These are phyloP conservation scores for Centrapalus pauciflorus DNA, from an alignment of 129 eudicot species.

Conservation along the genomic window DNA sequence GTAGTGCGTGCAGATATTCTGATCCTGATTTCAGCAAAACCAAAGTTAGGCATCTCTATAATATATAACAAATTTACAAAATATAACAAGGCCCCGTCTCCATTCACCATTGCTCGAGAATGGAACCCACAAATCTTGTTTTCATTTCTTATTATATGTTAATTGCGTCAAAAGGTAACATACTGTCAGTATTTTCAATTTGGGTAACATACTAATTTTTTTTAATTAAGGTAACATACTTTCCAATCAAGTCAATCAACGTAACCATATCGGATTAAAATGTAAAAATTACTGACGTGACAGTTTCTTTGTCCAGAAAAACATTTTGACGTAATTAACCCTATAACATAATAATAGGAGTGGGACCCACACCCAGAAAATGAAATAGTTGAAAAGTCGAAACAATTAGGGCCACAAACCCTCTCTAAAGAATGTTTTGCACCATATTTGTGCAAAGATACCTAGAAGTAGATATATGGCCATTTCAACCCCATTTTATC, in stretches of 20 bases:
- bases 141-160: neutral
- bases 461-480: too few relatives aligned
- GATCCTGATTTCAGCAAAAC: slow-evolving; percentile 45
- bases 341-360: neutral
- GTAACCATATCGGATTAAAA: too few relatives aligned
- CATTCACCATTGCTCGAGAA: neutral
- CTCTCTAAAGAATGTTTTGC: neutral
- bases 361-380: neutral
- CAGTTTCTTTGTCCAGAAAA: too few relatives aligned
- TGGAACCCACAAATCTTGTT: neutral
- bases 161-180: too few relatives aligned
- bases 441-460: neutral
- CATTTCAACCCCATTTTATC: too few relatives aligned
- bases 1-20: slow-evolving; percentile 72
- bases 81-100: neutral
- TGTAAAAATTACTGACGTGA: too few relatives aligned
- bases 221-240: too few relatives aligned
- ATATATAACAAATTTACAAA: neutral
- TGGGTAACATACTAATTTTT: too few relatives aligned
- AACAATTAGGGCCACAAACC: neutral
- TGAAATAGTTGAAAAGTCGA: neutral
- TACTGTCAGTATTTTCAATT: too few relatives aligned
- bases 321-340: too few relatives aligned
- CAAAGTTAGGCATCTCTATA: slow-evolving; percentile 4
- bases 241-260: too few relatives aligned